Evolutionary conservation across 306 rosid species (phyloP).

Genomic region (Ochetophila trinervis): DNA sequence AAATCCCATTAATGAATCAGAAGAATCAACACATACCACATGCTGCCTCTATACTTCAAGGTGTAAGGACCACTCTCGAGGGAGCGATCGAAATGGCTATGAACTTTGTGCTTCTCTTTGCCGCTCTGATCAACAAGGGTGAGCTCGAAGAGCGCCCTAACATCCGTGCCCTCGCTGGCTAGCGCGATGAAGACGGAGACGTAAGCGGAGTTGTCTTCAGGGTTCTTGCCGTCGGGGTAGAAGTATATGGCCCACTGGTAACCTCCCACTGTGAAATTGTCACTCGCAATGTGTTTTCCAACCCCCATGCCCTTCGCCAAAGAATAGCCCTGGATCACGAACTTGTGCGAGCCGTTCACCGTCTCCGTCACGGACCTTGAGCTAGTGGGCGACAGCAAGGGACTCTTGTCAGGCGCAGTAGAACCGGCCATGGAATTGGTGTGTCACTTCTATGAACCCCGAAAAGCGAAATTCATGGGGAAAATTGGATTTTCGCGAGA

Average conservation of each 20-base stretch:
- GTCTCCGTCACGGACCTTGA: slow-evolving; percentile 91
- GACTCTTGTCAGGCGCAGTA: slow-evolving; percentile 20
- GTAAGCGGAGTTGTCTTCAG: slow-evolving; percentile 86
- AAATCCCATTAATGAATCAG: background rate
- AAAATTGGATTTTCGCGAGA: background rate
- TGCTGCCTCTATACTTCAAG: slow-evolving; percentile 92
- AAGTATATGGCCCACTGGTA: slow-evolving; percentile 96
- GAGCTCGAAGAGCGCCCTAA: slow-evolving; percentile 84
- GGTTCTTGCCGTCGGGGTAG: slow-evolving; percentile 94
- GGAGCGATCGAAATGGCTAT: slow-evolving; percentile 87
- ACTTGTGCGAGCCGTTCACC: slow-evolving; percentile 92
- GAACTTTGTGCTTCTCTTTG: slow-evolving; percentile 83
- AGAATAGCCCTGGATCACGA: slow-evolving; percentile 81
- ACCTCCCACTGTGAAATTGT: slow-evolving; percentile 86
- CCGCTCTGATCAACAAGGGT: slow-evolving; percentile 86
- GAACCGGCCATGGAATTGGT: background rate
- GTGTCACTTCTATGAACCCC: background rate
- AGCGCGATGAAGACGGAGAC: slow-evolving; percentile 95
- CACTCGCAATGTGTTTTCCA: slow-evolving; percentile 93
- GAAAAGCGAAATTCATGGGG: slow-evolving; percentile 1
- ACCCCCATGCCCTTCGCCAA: slow-evolving; percentile 93
- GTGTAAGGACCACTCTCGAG: slow-evolving; percentile 94
- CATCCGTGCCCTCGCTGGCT: slow-evolving; percentile 95
- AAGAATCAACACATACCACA: slow-evolving; percentile 54
- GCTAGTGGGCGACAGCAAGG: slow-evolving; percentile 60